phyloP scores from a whole-genome alignment of 768 basidiomycete species.

The Naganishia friedmannii region DNA sequence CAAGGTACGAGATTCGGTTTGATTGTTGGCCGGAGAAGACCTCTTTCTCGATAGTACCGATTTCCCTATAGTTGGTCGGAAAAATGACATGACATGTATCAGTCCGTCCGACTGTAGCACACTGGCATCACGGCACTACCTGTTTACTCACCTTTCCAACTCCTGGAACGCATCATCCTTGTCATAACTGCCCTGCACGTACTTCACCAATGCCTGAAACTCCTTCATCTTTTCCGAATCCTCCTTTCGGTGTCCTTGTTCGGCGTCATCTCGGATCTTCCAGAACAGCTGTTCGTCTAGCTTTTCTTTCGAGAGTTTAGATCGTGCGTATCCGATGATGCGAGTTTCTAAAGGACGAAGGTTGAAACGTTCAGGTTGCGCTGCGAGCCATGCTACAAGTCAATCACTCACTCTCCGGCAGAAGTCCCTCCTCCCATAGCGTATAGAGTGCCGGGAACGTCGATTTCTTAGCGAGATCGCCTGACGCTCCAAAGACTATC shows the following conservation, averaged over 20 bases:
- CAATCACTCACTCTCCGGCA: constrained; percentile 1
- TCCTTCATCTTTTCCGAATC: neutral
- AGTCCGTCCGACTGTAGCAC: too few relatives aligned
- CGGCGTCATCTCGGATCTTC: constrained; percentile 15
- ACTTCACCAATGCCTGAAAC: neutral
- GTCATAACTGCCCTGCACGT: constrained; percentile 53
- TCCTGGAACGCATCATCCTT: constrained; percentile 45
- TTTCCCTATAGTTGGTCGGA: neutral
- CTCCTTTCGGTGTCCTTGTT: constrained; percentile 9
- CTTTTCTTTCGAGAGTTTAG: constrained; percentile 23
- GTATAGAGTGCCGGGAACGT: constrained; percentile 24
- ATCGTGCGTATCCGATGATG: constrained; percentile 34
- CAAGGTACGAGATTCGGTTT: constrained; percentile 32
- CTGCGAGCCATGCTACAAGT: too few relatives aligned
- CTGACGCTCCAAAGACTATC: constrained; percentile 34
- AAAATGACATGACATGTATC: too few relatives aligned
- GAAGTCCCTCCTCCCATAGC: constrained; percentile 1
- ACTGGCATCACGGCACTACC: too few relatives aligned
- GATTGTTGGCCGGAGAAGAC: constrained; percentile 25
- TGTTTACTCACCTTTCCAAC: constrained; percentile 23
- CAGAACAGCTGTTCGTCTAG: constrained; percentile 17
- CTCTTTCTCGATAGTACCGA: constrained; percentile 5
- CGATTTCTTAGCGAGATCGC: constrained; percentile 35
- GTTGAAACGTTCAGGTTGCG: neutral
- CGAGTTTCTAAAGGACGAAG: constrained; percentile 19